These are phyloP conservation scores for Haplosporangium sp. DNA, from an alignment of 371 early-diverging fungal genomes.

Conservation along the genomic window DNA sequence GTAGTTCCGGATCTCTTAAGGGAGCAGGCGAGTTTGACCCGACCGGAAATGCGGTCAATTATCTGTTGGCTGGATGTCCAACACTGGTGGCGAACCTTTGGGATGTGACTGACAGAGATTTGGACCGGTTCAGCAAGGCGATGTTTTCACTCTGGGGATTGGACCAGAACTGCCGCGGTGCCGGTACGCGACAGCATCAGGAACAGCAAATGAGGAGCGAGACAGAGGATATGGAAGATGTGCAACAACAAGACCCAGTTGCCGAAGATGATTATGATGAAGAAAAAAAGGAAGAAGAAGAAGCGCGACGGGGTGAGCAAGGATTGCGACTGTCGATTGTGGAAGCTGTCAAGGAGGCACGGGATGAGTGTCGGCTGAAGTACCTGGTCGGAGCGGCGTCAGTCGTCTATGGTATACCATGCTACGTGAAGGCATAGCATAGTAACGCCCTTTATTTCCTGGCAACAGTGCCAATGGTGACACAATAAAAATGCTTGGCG, in stretches of 20 bases:
- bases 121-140: constrained; percentile 87
- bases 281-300: not conserved
- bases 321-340: constrained; percentile 64
- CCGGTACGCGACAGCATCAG: no score
- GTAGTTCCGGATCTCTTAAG: constrained; percentile 85
- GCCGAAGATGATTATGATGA: no score
- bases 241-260: no score
- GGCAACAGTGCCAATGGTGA: not conserved
- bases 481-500: not conserved
- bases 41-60: constrained; percentile 81
- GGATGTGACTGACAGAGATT: constrained; percentile 99
- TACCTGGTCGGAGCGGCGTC: constrained; percentile 96
- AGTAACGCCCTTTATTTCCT: not conserved
- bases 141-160: constrained; percentile 83
- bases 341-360: constrained; percentile 79
- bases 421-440: constrained; percentile 33
- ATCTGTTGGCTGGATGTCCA: constrained; percentile 86
- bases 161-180: constrained; percentile 14
- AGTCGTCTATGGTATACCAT: constrained; percentile 96
- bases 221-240: not conserved
- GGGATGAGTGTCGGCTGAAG: constrained; percentile 80
- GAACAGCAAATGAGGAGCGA: not conserved
- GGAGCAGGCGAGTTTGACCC: constrained; percentile 90
- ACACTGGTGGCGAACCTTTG: constrained; percentile 96
- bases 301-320: no score